A percentile compares a stretch with the other conserved stretches of the same genome.
Evolutionary conservation across 805 yeast genomes (phyloP).

Genomic region (Candida sanyiensis): DNA sequence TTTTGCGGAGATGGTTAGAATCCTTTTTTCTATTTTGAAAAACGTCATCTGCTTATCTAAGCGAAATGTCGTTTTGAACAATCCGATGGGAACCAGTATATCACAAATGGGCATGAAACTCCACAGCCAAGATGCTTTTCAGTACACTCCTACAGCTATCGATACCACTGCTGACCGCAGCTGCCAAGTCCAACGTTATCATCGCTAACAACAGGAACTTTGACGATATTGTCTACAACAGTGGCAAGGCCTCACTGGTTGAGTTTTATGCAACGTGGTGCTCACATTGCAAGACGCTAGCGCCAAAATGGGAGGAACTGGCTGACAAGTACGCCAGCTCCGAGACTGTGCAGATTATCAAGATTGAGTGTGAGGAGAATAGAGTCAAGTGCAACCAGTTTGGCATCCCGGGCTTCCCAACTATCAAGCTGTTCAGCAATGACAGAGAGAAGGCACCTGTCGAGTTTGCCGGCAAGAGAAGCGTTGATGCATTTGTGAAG

Average conservation of each 20-base stretch:
- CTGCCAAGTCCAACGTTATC: slow-evolving; percentile 24
- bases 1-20: neutral
- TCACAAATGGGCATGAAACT: too few relatives aligned
- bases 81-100: too few relatives aligned
- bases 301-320: slow-evolving; percentile 81
- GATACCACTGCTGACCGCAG: neutral
- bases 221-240: slow-evolving; percentile 48
- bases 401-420: slow-evolving; percentile 86
- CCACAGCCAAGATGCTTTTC: slow-evolving; percentile 9
- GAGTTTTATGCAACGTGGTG: slow-evolving; percentile 97
- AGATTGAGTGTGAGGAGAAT: slow-evolving; percentile 84
- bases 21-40: too few relatives aligned
- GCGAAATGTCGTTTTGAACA: too few relatives aligned
- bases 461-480: slow-evolving; percentile 62
- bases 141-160: slow-evolving; percentile 3
- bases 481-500: slow-evolving; percentile 56
- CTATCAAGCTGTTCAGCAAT: slow-evolving; percentile 80
- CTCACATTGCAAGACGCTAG: slow-evolving; percentile 88
- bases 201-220: slow-evolving; percentile 46
- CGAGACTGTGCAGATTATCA: slow-evolving; percentile 66
- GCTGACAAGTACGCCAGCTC: slow-evolving; percentile 56
- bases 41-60: too few relatives aligned
- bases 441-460: slow-evolving; percentile 54
- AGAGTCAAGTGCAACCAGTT: slow-evolving; percentile 67
- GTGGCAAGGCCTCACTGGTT: slow-evolving; percentile 68